Percentiles rank a stretch among this genome's conserved stretches.
These are phyloP conservation scores for Henckelia pumila DNA, from an alignment of 257 asterid genomes.

Conservation along the genomic window DNA sequence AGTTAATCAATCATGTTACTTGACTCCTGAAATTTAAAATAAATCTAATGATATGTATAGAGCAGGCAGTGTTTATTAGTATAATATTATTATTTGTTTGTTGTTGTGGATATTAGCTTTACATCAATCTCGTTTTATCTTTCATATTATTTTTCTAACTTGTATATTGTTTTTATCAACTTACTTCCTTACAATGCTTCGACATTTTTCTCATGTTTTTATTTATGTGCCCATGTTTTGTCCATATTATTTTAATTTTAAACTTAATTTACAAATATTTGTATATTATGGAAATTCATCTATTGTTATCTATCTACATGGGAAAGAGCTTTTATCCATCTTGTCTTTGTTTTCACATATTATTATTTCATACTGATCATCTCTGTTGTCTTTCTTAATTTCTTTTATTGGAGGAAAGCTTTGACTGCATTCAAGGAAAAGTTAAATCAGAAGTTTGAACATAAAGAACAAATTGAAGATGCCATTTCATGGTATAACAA, in stretches of 20 bases:
- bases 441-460: slow-evolving; percentile 44
- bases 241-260: neutral
- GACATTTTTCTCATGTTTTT: too few species aligned
- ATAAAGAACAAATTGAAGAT: slow-evolving; percentile 64
- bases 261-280: neutral
- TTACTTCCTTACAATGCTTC: neutral
- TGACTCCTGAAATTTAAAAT: too few species aligned
- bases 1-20: too few species aligned
- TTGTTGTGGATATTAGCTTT: too few species aligned
- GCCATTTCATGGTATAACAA: slow-evolving; percentile 85
- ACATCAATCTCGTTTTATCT: too few species aligned
- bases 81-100: too few species aligned
- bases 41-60: too few species aligned
- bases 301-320: neutral
- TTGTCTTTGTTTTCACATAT: neutral
- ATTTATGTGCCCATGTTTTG: slow-evolving; percentile 13
- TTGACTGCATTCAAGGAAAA: slow-evolving; percentile 52
- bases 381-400: slow-evolving; percentile 18
- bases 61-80: too few species aligned
- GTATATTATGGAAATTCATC: slow-evolving; percentile 11
- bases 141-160: neutral
- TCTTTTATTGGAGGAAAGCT: slow-evolving; percentile 37
- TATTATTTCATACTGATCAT: slow-evolving; percentile 1
- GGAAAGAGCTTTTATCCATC: neutral
- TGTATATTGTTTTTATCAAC: neutral